Evolutionary conservation across 2,329 filamentous ascomycete genomes (phyloP).

Genomic region (Beauveria rudraprayagi): DNA sequence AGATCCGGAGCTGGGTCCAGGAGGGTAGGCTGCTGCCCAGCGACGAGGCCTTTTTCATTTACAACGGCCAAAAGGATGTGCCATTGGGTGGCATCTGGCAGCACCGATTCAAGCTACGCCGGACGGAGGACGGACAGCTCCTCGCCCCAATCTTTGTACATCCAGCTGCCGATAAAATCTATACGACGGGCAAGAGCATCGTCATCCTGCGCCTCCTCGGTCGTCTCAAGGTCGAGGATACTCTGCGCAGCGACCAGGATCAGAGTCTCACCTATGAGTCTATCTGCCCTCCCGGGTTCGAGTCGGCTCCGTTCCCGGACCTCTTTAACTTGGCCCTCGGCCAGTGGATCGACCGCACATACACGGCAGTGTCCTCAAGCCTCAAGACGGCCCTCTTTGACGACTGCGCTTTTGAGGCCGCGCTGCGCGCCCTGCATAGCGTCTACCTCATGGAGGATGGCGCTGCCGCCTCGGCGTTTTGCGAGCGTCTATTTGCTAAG

Average conservation of each 20-base stretch:
- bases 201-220: conserved; percentile 67
- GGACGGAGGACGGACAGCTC: conserved; percentile 48
- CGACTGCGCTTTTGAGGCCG: conserved; percentile 56
- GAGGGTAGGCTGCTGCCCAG: conserved; percentile 58
- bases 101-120: conserved; percentile 61
- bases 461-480: conserved; percentile 55
- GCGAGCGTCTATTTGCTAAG: conserved; percentile 63
- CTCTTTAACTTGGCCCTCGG: conserved; percentile 65
- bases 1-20: conserved; percentile 79
- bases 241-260: not conserved
- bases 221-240: conserved; percentile 30
- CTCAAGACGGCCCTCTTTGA: conserved; percentile 61
- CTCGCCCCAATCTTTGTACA: conserved; percentile 70
- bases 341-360: conserved; percentile 68
- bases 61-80: conserved; percentile 45
- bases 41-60: conserved; percentile 70
- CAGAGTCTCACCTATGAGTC: conserved; percentile 47
- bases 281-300: conserved; percentile 40
- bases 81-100: conserved; percentile 66
- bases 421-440: conserved; percentile 58
- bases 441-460: conserved; percentile 76
- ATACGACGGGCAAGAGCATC: conserved; percentile 82
- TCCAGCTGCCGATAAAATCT: conserved; percentile 61
- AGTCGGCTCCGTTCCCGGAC: conserved; percentile 63
- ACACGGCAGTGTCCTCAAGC: conserved; percentile 58